These are phyloP conservation scores for Rhodotorula sp. DNA, from an alignment of 1,284 basidiomycete genomes.

Conservation along the genomic window DNA sequence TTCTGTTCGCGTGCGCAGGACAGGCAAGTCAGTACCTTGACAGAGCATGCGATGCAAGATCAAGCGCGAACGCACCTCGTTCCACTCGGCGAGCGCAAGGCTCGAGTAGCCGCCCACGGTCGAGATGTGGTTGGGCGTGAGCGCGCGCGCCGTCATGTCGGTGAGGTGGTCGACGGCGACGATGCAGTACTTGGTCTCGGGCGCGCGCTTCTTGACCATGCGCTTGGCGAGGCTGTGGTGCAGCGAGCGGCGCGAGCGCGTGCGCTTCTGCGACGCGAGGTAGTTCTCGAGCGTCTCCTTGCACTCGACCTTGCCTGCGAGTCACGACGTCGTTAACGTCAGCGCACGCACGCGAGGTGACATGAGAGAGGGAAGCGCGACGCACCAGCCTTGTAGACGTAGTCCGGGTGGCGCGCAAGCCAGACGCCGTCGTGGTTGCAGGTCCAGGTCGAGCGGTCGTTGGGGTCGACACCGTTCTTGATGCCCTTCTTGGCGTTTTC, in stretches of 20 bases:
- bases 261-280: background rate
- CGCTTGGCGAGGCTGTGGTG: too few species aligned
- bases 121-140: constrained; percentile 5
- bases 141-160: constrained; percentile 29
- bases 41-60: background rate
- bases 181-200: constrained; percentile 21
- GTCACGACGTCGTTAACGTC: too few species aligned
- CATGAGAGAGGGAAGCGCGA: too few species aligned
- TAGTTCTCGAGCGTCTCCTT: constrained; percentile 22
- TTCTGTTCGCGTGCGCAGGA: background rate
- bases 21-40: background rate
- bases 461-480: background rate
- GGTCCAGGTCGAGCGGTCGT: constrained; percentile 19
- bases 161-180: constrained; percentile 34
- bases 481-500: background rate
- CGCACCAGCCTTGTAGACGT: constrained; percentile 14
- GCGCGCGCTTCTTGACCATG: constrained; percentile 15
- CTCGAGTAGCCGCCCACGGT: constrained; percentile 29
- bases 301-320: constrained; percentile 28
- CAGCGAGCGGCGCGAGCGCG: background rate
- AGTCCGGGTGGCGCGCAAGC: constrained; percentile 12
- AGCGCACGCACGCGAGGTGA: too few species aligned
- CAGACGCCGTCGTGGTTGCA: constrained; percentile 12
- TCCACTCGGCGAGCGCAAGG: constrained; percentile 17
- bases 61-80: constrained; percentile 10